These are phyloP conservation scores for Neonothopanus nambi DNA, from an alignment of 1,284 basidiomycete genomes.

Conservation along the genomic window DNA sequence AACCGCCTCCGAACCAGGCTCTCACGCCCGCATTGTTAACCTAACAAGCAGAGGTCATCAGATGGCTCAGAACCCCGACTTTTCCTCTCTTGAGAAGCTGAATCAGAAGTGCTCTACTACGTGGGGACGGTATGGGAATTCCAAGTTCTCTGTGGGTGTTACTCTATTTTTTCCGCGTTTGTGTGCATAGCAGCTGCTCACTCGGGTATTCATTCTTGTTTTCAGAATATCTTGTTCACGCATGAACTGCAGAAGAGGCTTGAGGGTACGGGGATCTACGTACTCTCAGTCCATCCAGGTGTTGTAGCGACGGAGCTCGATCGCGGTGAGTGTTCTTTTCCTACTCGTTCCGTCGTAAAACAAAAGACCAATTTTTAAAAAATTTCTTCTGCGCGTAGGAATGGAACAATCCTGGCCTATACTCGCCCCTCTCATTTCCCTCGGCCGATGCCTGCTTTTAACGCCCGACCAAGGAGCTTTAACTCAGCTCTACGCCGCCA, in stretches of 20 bases:
- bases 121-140: conserved; percentile 2
- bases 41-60: conserved; percentile 1
- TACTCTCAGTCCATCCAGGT: conserved; percentile 4
- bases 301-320: neutral
- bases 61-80: neutral
- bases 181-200: too few relatives aligned
- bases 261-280: neutral
- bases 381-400: neutral
- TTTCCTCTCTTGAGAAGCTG: conserved; percentile 1
- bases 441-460: neutral
- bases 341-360: too few relatives aligned
- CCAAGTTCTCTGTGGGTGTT: neutral
- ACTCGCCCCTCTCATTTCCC: neutral
- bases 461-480: conserved; percentile 15
- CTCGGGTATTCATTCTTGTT: neutral
- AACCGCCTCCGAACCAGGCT: conserved; percentile 10
- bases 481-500: conserved; percentile 20
- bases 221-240: conserved; percentile 4
- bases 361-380: too few relatives aligned
- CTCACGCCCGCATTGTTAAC: conserved; percentile 18
- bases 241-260: conserved; percentile 9
- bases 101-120: conserved; percentile 2
- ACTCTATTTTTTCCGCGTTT: too few relatives aligned
- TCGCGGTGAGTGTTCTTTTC: neutral
- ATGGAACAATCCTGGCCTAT: conserved; percentile 5